A percentile compares a stretch with the other conserved stretches of the same genome.
phyloP scores from a whole-genome alignment of 139 green algal genomes.

The Coelastrella sp. region DNA sequence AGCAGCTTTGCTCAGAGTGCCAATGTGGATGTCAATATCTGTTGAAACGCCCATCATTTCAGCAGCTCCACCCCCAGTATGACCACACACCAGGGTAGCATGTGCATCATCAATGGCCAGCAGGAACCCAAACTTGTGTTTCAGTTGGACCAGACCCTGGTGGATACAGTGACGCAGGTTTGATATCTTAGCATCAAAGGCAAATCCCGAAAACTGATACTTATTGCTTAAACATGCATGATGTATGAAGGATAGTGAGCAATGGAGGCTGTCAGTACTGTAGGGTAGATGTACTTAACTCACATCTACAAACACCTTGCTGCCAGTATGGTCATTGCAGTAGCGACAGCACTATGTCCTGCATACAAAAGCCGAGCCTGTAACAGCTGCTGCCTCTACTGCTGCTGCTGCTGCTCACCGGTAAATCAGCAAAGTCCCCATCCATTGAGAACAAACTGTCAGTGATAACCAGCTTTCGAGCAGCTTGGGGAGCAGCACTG shows the following conservation, averaged over 20 bases:
- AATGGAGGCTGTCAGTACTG: too few species aligned
- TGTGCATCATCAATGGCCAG: conserved; percentile 96
- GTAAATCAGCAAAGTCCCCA: conserved; percentile 91
- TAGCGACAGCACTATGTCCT: neutral
- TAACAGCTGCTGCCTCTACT: neutral
- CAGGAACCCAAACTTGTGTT: conserved; percentile 82
- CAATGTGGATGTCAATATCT: conserved; percentile 85
- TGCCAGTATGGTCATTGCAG: neutral
- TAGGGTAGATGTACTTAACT: too few species aligned
- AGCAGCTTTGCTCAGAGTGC: conserved; percentile 96
- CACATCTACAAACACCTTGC: too few species aligned
- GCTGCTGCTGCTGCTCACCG: conserved; percentile 48
- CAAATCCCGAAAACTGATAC: too few species aligned
- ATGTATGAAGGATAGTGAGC: too few species aligned
- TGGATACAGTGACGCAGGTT: neutral
- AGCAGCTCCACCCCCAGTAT: conserved; percentile 78
- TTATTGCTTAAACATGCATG: too few species aligned
- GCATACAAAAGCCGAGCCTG: neutral
- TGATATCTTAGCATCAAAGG: too few species aligned
- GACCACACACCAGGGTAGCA: conserved; percentile 91
- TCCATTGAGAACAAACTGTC: conserved; percentile 98
- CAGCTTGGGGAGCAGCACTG: neutral
- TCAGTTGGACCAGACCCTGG: conserved; percentile 73
- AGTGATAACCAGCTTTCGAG: conserved; percentile 81
- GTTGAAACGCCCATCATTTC: conserved; percentile 56